Evolutionary conservation across 1,284 basidiomycete genomes (phyloP).

Genomic region (Leccinum angustisporum): DNA sequence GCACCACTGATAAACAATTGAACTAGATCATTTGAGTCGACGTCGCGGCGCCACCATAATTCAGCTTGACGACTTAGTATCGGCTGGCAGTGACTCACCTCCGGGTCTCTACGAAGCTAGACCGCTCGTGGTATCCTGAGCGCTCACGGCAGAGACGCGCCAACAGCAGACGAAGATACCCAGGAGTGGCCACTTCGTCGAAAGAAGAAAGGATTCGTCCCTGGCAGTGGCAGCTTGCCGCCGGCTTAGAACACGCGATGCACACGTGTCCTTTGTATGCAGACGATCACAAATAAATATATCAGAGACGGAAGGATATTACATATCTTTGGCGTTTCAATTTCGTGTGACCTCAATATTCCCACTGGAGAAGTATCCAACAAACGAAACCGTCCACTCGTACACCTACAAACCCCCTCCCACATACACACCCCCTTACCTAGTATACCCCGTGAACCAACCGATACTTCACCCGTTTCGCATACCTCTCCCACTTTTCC

Average conservation of each 20-base stretch:
- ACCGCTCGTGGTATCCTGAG: too few relatives aligned
- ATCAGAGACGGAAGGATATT: not conserved
- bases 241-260: not conserved
- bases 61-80: too few relatives aligned
- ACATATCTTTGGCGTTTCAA: not conserved
- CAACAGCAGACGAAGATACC: too few relatives aligned
- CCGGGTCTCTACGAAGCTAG: too few relatives aligned
- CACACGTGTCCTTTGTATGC: not conserved
- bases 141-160: too few relatives aligned
- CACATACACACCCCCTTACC: not conserved
- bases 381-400: not conserved
- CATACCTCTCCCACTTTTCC: constrained; percentile 23
- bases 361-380: not conserved
- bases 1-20: too few relatives aligned
- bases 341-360: not conserved
- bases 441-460: constrained; percentile 31
- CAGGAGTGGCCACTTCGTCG: too few relatives aligned
- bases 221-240: too few relatives aligned
- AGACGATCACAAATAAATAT: not conserved
- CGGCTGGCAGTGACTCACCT: too few relatives aligned
- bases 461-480: constrained; percentile 25
- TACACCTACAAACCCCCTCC: not conserved
- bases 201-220: not conserved
- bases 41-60: too few relatives aligned
- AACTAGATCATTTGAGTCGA: too few relatives aligned